Base-by-base conservation (phyloP, 1,284 basidiomycete genomes). In the Malassezia sp. region DNA sequence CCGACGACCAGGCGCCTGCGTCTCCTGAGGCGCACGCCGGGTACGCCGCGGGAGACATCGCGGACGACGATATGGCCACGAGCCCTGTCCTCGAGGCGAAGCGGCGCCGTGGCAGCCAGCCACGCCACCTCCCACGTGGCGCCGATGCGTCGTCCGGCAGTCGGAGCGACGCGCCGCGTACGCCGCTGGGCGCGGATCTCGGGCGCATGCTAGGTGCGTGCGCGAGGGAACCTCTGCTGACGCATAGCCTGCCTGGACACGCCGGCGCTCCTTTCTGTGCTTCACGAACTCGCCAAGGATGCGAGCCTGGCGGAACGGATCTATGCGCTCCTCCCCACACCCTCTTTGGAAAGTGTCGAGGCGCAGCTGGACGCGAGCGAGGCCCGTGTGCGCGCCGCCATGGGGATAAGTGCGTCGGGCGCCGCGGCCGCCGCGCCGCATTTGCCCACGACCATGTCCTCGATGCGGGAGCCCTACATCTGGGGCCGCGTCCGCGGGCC, bases 241-340 rank as follows among this genome's bases (percentile, higher is more conserved):
- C 17, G n/a, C 46, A n/a, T n/a, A 52, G 61, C 61, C 10, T 59
- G 59, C 12, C 59, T 65, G 38, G 64, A 67, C 42, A 60, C 56
- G 42, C 53, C 62, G 4, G 57, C 59, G 14, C 52, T 67, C 10
- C 56, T 67, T 0, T 55, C 57, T 9, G 49, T 65, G 39, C 47
- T 67, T 11, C 53, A 53, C 12, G 50, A 53, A 10, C 56, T 67
- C 7, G 53, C 62, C 22, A 49, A 18, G 53, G 52, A 38, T 59
- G 60, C 33, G 49, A 56, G 0, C 2, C 34, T 61, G 21, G 49
- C 57, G 5, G 61, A 60, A 1, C 61, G 57, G 31, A 62, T 66
- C 31, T 35, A 62, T 18, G 58, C 62, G 18, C 38, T 61, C 15
- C 57, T 67, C 2, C 64, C 64, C 4, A 51, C 64, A 2, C 64